These are phyloP conservation scores for Schizophyllum amplum DNA, from an alignment of 1,284 basidiomycete species.

Conservation along the genomic window DNA sequence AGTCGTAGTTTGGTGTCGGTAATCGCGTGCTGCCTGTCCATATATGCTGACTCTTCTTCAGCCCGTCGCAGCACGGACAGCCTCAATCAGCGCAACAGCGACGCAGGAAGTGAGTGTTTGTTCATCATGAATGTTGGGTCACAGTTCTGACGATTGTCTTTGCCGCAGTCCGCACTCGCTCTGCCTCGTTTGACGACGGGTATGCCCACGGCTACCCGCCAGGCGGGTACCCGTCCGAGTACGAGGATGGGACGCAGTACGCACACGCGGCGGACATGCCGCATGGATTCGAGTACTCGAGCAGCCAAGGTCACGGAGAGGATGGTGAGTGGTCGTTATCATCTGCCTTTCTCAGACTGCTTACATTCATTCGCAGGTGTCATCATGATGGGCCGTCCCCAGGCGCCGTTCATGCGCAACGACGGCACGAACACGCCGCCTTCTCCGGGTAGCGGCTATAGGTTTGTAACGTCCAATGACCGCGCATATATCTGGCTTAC, in stretches of 20 bases:
- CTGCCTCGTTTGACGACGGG: conserved; percentile 1
- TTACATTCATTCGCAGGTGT: conserved; percentile 8
- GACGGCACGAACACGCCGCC: conserved; percentile 16
- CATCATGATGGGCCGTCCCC: conserved; percentile 22
- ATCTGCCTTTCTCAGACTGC: neutral
- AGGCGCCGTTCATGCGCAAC: conserved; percentile 43
- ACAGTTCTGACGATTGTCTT: neutral
- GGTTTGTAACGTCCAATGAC: no score
- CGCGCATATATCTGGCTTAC: conserved; percentile 21
- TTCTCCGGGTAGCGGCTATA: conserved; percentile 13
- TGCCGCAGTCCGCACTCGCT: conserved; percentile 1
- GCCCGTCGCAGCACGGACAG: neutral
- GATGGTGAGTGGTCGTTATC: neutral
- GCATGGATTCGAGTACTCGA: no score
- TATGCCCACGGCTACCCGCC: neutral
- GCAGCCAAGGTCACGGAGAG: neutral
- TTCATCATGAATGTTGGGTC: neutral
- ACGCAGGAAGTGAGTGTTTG: neutral
- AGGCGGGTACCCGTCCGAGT: neutral
- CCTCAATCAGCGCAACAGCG: neutral
- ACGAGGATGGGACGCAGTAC: neutral
- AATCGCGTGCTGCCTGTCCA: no score
- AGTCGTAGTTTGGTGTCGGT: neutral
- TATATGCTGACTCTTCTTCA: no score
- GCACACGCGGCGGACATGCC: no score